phyloP scores from a whole-genome alignment of 2,329 filamentous ascomycete species.

The Paecilomyces sp. region DNA sequence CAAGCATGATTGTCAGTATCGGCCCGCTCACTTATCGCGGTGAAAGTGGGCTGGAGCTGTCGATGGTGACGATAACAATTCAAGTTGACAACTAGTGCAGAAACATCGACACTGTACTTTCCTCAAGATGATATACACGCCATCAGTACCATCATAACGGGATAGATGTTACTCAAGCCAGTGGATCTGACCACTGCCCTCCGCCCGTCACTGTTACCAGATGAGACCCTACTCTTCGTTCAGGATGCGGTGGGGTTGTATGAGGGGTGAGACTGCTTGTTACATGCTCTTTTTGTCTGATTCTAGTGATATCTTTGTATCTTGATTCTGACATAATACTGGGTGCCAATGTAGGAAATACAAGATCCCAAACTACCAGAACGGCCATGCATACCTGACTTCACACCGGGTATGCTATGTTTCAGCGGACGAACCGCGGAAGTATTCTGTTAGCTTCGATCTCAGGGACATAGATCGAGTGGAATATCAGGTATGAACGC shows the following conservation, averaged over 20 bases:
- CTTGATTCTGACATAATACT: neutral
- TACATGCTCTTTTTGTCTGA: neutral
- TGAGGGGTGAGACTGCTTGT: constrained; percentile 65
- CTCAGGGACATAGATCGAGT: constrained; percentile 84
- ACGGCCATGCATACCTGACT: constrained; percentile 93
- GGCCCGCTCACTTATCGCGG: neutral
- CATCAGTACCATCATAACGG: constrained; percentile 17
- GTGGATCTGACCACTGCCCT: constrained; percentile 94
- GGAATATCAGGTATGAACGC: constrained; percentile 68
- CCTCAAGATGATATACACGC: constrained; percentile 8
- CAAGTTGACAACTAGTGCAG: neutral
- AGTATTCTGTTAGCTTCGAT: constrained; percentile 76
- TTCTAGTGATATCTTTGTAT: constrained; percentile 1
- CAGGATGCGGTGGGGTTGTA: constrained; percentile 97
- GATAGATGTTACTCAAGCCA: constrained; percentile 94
- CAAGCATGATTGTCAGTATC: neutral
- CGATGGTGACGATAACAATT: neutral
- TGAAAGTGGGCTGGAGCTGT: neutral
- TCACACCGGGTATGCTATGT: constrained; percentile 95
- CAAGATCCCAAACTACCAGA: constrained; percentile 89
- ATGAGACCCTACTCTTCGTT: constrained; percentile 92
- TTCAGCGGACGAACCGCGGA: constrained; percentile 76
- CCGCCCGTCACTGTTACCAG: constrained; percentile 82
- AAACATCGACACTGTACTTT: neutral
- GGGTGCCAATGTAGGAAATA: constrained; percentile 60